Base-by-base conservation (phyloP, 306 rosid species). In the Cicer yamashitae region DNA sequence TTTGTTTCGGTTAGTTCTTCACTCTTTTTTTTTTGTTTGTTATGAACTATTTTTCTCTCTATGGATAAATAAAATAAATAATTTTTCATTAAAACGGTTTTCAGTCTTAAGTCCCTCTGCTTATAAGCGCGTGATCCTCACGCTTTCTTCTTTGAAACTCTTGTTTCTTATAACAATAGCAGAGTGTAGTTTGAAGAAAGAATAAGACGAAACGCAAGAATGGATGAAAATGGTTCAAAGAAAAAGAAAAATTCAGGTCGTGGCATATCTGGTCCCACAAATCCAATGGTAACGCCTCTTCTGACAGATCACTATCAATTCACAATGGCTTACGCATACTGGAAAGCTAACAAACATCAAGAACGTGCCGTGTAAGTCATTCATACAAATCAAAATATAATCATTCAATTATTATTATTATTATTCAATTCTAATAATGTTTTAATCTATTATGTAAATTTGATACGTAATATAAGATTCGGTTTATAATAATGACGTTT, bases 251-350 rank as follows among this genome's bases (percentile, higher is more conserved):
- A 30, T 30, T 30, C 37, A 30, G 30, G 47, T 78, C 82, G 67
- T 83, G 79, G 61, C 3, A 30, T 94, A 6, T 74, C 43, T 1
- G 88, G 89, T 7, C 98, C 99, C 1, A 90, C 92, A 10, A 96
- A 96, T 20, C 98, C 99, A 6, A 92, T 96, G 97, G 98, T 96
- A 4, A 85, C 99, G 67, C 99, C 99, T 77, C 89, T 96, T 73
- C 98, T 96, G 43, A 96, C 90, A 13, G 99, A 96, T 88, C 99
- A 85, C 79, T 96, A 96, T 74, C 99, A 92, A 86, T 96, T 90
- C 87, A 96, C 99, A 71, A 96, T 96, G 99, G 98, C 98, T 76
- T 96, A 96, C 70, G 97, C 99, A 3, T 96, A 96, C 81, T 96
- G 99, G 99, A 96, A 89, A 87, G 96, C 99, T 70, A 87, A 93